These are phyloP conservation scores for Davidsoniella eucalypti DNA, from an alignment of 2,329 filamentous ascomycete genomes.

Conservation along the genomic window DNA sequence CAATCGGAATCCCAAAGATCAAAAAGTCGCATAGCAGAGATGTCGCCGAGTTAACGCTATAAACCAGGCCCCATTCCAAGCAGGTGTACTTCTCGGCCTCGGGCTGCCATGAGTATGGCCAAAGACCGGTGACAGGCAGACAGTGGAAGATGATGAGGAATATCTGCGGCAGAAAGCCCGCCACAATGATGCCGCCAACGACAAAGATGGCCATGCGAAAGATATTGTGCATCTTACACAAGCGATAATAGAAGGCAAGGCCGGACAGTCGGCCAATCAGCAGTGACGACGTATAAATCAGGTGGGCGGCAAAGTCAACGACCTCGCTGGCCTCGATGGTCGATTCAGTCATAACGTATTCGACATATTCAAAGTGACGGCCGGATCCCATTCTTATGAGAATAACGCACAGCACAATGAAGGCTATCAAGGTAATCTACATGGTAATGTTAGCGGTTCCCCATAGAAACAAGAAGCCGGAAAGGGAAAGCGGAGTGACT, in stretches of 20 bases:
- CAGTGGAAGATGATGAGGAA: slow-evolving; percentile 36
- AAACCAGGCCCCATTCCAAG: slow-evolving; percentile 33
- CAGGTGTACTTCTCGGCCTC: slow-evolving; percentile 26
- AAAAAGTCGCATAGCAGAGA: slow-evolving; percentile 33
- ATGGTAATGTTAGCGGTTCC: slow-evolving; percentile 5
- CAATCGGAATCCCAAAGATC: slow-evolving; percentile 32
- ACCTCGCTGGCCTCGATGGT: slow-evolving; percentile 28
- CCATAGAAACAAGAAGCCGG: background rate
- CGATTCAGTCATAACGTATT: slow-evolving; percentile 28
- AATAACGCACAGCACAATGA: slow-evolving; percentile 26
- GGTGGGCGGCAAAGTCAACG: slow-evolving; percentile 32
- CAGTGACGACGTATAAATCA: slow-evolving; percentile 34
- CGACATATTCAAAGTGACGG: slow-evolving; percentile 27
- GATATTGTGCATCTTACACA: slow-evolving; percentile 24
- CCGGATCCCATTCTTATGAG: slow-evolving; percentile 33
- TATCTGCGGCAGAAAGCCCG: slow-evolving; percentile 30
- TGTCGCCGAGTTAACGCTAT: slow-evolving; percentile 32
- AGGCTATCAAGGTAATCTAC: slow-evolving; percentile 24
- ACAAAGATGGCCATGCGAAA: slow-evolving; percentile 22
- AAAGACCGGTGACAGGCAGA: slow-evolving; percentile 30
- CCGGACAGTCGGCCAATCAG: slow-evolving; percentile 34
- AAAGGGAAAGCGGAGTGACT: background rate
- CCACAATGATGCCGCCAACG: slow-evolving; percentile 23
- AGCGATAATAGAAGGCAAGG: slow-evolving; percentile 33
- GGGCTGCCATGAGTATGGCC: slow-evolving; percentile 33